phyloP scores from a whole-genome alignment of 2,329 filamentous ascomycete species.

The Botrytis pseudocinerea region DNA sequence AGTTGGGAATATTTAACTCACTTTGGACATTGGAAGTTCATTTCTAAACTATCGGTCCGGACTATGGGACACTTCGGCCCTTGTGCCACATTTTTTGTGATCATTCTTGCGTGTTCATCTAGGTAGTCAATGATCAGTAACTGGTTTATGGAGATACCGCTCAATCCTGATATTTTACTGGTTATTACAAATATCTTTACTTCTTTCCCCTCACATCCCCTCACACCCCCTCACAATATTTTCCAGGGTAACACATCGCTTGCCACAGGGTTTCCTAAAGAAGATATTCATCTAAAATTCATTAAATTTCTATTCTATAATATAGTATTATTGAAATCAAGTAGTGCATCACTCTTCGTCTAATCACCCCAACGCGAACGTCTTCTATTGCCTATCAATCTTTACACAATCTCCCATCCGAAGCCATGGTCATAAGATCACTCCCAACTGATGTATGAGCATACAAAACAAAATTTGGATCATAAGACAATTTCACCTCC shows the following conservation, averaged over 20 bases:
- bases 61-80: background rate
- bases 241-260: background rate
- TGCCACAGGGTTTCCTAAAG: fast-evolving
- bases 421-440: background rate
- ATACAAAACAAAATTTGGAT: background rate
- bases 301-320: too few species aligned
- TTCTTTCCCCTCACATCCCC: background rate
- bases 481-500: background rate
- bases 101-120: background rate
- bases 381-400: background rate
- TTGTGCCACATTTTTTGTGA: background rate
- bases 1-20: background rate
- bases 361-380: too few species aligned
- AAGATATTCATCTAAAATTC: background rate
- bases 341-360: too few species aligned
- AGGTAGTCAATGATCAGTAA: background rate
- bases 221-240: background rate
- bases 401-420: background rate
- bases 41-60: background rate
- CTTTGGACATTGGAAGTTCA: background rate
- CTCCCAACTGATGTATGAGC: background rate
- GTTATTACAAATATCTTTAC: background rate
- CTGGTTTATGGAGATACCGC: background rate
- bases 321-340: too few species aligned
- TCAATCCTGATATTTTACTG: background rate